Conservation (phyloP, 495 filamentous ascomycete species). For the Tuber brumale region DNA sequence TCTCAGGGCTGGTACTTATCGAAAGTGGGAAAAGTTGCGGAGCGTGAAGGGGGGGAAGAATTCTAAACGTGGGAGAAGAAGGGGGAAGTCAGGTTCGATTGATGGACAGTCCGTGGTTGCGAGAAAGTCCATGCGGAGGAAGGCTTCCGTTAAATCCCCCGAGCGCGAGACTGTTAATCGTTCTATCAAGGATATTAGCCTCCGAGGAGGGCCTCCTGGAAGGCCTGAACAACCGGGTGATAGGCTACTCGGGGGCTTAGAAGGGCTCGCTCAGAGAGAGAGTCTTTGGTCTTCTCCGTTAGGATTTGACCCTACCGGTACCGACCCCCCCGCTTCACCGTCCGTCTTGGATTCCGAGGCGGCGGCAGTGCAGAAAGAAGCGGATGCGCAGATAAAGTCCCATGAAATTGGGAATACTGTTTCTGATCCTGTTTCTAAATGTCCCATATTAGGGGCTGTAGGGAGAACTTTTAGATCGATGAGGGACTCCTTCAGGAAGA, state of each 20-base stretch:
- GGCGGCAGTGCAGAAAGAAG: conserved; percentile 7
- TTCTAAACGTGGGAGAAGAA: not conserved
- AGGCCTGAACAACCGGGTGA: not conserved
- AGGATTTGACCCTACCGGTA: conserved; percentile 6
- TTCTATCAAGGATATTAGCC: not conserved
- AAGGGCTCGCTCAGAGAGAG: conserved; percentile 21
- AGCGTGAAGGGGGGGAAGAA: conserved; percentile 12
- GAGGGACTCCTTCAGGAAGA: conserved; percentile 25
- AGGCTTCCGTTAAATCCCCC: not conserved
- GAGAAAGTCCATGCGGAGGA: conserved; percentile 17
- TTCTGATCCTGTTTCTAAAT: conserved; percentile 9
- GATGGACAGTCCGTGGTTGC: conserved; percentile 9
- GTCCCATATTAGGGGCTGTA: conserved; percentile 18
- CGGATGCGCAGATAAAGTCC: conserved; percentile 1
- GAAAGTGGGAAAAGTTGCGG: conserved; percentile 13
- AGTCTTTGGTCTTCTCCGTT: conserved; percentile 24
- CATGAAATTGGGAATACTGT: not conserved
- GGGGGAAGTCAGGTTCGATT: not conserved
- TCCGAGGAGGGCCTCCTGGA: not conserved
- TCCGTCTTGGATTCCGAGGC: conserved; percentile 8
- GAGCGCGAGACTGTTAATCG: not conserved
- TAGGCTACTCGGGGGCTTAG: conserved; percentile 10
- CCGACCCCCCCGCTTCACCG: conserved; percentile 6
- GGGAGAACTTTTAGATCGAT: conserved; percentile 23
- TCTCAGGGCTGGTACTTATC: not conserved